Evolutionary conservation across 352 stramenopile species (phyloP).

Genomic region (Bremia lactucae): DNA sequence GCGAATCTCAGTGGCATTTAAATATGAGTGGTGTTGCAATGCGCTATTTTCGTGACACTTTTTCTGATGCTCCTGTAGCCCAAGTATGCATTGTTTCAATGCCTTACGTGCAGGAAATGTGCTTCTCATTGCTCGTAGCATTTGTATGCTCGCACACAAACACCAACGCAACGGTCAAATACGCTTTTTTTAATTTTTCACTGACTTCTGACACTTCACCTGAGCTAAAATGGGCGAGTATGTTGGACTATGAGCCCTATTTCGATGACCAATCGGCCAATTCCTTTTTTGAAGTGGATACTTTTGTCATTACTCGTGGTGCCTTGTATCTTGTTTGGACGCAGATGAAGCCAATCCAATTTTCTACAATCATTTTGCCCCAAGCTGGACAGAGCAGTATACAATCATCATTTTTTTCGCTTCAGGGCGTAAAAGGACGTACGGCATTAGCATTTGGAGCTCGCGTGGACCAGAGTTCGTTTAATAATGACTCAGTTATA

Average conservation of each 20-base stretch:
- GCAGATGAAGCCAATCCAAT: slow-evolving; percentile 39
- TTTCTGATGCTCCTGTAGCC: slow-evolving; percentile 41
- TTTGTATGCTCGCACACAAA: slow-evolving; percentile 47
- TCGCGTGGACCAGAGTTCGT: slow-evolving; percentile 37
- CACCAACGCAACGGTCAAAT: slow-evolving; percentile 39
- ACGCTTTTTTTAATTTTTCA: slow-evolving; percentile 62
- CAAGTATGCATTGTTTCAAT: slow-evolving; percentile 60
- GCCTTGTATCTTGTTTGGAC: slow-evolving; percentile 70
- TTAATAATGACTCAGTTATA: slow-evolving; percentile 37
- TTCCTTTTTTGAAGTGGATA: slow-evolving; percentile 51
- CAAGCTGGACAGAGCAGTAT: slow-evolving; percentile 37
- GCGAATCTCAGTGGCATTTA: slow-evolving; percentile 43
- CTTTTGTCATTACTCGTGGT: slow-evolving; percentile 39
- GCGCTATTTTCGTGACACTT: slow-evolving; percentile 62
- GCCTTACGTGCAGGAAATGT: slow-evolving; percentile 45
- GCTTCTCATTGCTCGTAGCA: slow-evolving; percentile 48
- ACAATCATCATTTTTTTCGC: slow-evolving; percentile 43
- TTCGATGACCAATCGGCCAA: slow-evolving; percentile 30
- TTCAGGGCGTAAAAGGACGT: slow-evolving; percentile 50
- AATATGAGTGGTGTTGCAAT: slow-evolving; percentile 49
- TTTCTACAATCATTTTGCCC: slow-evolving; percentile 54
- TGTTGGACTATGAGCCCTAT: slow-evolving; percentile 56
- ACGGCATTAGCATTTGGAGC: slow-evolving; percentile 42
- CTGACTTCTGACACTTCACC: slow-evolving; percentile 18
- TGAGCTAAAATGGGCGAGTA: slow-evolving; percentile 43